phyloP scores from a whole-genome alignment of 352 stramenopile genomes.

The Pythium utonaiense region DNA sequence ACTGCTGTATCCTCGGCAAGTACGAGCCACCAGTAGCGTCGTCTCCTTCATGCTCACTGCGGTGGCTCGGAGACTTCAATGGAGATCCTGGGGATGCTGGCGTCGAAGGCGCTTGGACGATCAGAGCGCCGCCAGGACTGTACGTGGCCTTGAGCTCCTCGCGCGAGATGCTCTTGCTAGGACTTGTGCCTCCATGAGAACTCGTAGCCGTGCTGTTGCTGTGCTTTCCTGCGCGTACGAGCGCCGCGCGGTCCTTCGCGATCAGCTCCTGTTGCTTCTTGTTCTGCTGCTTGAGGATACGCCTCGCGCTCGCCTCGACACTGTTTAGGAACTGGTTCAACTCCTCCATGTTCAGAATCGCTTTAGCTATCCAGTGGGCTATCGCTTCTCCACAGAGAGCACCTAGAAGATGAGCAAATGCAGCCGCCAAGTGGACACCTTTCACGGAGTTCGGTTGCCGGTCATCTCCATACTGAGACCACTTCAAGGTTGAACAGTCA shows the following conservation, averaged over 20 bases:
- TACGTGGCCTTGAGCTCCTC: slow-evolving; percentile 65
- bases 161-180: slow-evolving; percentile 30
- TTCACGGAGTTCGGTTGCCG: not conserved
- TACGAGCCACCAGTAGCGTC: not conserved
- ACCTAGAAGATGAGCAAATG: not conserved
- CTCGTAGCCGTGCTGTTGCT: slow-evolving; percentile 6
- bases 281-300: slow-evolving; percentile 82
- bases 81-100: slow-evolving; percentile 12
- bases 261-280: slow-evolving; percentile 67
- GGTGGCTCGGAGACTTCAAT: slow-evolving; percentile 21
- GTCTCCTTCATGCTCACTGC: slow-evolving; percentile 29
- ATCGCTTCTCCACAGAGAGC: not conserved
- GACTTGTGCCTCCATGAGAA: slow-evolving; percentile 14
- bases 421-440: not conserved
- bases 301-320: slow-evolving; percentile 66
- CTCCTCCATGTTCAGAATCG: slow-evolving; percentile 48
- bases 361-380: not conserved
- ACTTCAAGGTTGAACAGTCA: slow-evolving; percentile 8
- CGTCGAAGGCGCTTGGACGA: slow-evolving; percentile 37
- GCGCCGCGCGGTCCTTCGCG: slow-evolving; percentile 37
- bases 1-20: slow-evolving; percentile 7
- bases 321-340: slow-evolving; percentile 78
- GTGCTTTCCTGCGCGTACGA: slow-evolving; percentile 29
- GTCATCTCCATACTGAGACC: not conserved
- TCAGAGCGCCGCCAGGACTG: slow-evolving; percentile 42